Percentiles rank a stretch among this genome's conserved stretches.
phyloP scores from a whole-genome alignment of 106 monocot species.

The Dactylorhiza incarnata region DNA sequence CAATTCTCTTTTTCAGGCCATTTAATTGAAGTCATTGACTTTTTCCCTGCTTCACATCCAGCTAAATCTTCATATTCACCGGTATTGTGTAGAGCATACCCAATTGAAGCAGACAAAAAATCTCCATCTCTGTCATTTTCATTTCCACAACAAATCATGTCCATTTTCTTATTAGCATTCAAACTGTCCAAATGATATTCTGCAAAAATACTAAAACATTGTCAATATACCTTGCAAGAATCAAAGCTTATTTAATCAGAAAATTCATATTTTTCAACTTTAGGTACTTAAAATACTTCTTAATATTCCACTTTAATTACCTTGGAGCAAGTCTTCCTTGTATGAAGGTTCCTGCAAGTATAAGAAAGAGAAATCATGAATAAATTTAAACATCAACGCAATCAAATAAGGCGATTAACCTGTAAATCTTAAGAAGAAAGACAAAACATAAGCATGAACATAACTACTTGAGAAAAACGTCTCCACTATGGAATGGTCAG shows the following conservation, averaged over 20 bases:
- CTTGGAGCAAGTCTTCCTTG: conserved; percentile 5
- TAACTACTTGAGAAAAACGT: conserved; percentile 7
- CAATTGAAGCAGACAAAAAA: conserved; percentile 2
- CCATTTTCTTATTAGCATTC: not conserved
- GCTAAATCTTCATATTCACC: conserved; percentile 4
- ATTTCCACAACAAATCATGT: conserved; percentile 8
- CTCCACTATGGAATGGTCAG: not conserved
- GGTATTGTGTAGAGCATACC: not conserved
- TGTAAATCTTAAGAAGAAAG: conserved; percentile 1
- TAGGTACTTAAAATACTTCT: not conserved
- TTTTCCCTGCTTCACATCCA: conserved; percentile 3
- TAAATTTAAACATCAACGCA: not conserved
- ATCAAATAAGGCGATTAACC: not conserved
- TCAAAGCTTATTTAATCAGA: not conserved
- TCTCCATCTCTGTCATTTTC: conserved; percentile 2
- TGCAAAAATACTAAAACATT: not conserved
- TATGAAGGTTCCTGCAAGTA: conserved; percentile 10
- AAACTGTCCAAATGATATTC: not conserved
- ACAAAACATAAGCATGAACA: not conserved
- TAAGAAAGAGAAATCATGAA: not conserved
- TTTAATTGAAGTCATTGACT: conserved; percentile 3
- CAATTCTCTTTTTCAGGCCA: conserved; percentile 15
- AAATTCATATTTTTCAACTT: not conserved
- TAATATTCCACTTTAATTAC: not conserved
- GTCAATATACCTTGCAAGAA: not conserved